Evolutionary conservation across 495 filamentous ascomycete species (phyloP).

Genomic region (Elasticomyces elasticus): DNA sequence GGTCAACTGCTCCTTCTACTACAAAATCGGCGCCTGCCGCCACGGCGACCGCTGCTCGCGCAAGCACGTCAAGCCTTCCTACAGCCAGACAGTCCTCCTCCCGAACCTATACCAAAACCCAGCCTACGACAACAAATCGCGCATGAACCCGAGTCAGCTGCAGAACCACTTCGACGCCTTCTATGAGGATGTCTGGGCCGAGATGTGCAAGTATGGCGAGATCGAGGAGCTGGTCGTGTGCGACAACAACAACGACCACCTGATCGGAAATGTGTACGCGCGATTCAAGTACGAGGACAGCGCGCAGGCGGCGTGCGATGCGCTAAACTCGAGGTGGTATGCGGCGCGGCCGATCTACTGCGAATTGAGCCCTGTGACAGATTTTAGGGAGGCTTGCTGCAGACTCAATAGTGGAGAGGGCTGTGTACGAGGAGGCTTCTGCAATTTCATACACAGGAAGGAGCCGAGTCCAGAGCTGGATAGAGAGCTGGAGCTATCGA

Average conservation of each 20-base stretch:
- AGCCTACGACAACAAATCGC: slow-evolving; percentile 90
- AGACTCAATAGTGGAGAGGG: slow-evolving; percentile 88
- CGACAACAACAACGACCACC: slow-evolving; percentile 81
- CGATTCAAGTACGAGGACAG: slow-evolving; percentile 99
- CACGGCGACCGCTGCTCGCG: slow-evolving; percentile 96
- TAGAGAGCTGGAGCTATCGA: slow-evolving; percentile 70
- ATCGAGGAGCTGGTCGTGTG: slow-evolving; percentile 42
- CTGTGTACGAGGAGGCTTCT: slow-evolving; percentile 92
- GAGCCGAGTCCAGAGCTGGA: slow-evolving; percentile 83
- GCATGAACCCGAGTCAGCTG: slow-evolving; percentile 72
- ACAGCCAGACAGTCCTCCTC: slow-evolving; percentile 92
- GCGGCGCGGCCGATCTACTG: slow-evolving; percentile 95
- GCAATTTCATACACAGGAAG: slow-evolving; percentile 98
- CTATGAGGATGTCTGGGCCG: slow-evolving; percentile 99
- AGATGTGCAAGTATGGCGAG: slow-evolving; percentile 56
- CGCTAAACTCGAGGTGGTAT: slow-evolving; percentile 91
- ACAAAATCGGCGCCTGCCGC: slow-evolving; percentile 96
- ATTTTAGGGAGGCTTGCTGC: slow-evolving; percentile 97
- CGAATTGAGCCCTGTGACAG: slow-evolving; percentile 90
- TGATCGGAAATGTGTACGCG: slow-evolving; percentile 98
- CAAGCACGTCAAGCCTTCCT: slow-evolving; percentile 98
- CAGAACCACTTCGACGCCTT: slow-evolving; percentile 99
- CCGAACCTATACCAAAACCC: slow-evolving; percentile 99
- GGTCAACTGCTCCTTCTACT: slow-evolving; percentile 72
- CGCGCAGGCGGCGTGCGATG: slow-evolving; percentile 86